These are phyloP conservation scores for Keithomyces neogunnii DNA, from an alignment of 2,329 filamentous ascomycete genomes.

Conservation along the genomic window DNA sequence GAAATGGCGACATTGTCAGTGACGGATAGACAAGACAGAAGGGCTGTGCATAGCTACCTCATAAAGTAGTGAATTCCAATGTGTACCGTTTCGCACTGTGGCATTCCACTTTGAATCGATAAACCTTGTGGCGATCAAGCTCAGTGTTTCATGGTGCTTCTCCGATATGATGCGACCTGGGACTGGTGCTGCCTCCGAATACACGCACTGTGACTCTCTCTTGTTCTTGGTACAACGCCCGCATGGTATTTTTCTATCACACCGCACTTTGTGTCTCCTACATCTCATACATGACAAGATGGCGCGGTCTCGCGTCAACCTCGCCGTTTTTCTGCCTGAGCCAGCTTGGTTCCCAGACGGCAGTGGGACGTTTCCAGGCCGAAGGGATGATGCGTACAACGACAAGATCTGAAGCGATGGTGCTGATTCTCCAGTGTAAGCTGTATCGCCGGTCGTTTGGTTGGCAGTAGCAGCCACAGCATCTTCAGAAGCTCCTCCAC, in stretches of 20 bases:
- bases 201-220: constrained; percentile 5
- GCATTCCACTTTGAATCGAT: constrained; percentile 5
- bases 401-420: no score
- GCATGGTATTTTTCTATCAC: constrained; percentile 3
- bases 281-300: constrained; percentile 7
- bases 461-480: no score
- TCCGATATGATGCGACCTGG: not conserved
- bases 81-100: constrained; percentile 1
- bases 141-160: constrained; percentile 1
- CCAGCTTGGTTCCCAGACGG: no score
- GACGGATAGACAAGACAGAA: no score
- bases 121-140: constrained; percentile 4
- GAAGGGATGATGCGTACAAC: no score
- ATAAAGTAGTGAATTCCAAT: not conserved
- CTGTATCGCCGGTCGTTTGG: no score
- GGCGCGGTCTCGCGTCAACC: constrained; percentile 4
- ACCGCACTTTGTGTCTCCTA: constrained; percentile 7
- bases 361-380: no score
- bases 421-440: no score
- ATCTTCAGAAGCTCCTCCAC: no score
- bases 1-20: no score
- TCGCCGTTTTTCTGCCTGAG: not conserved
- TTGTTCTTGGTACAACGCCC: constrained; percentile 5
- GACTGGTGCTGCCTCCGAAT: not conserved
- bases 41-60: no score